Conservation (phyloP, 768 basidiomycete genomes). For the Leccinum ochraceum region DNA sequence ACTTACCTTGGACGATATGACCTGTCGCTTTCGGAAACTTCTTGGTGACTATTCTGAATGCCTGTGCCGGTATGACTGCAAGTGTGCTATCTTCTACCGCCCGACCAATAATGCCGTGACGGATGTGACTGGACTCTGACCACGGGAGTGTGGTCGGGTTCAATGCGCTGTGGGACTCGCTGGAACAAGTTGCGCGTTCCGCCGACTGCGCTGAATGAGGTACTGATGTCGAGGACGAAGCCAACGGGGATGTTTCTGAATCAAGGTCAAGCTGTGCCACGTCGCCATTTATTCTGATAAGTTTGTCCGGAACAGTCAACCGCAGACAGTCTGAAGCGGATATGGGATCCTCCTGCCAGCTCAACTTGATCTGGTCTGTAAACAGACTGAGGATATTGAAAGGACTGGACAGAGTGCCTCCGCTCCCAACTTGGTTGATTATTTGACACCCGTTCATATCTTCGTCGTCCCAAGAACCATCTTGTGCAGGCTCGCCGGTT, state of each 20-base stretch:
- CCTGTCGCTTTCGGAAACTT: constrained; percentile 97
- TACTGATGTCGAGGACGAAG: constrained; percentile 71
- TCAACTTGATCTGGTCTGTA: constrained; percentile 90
- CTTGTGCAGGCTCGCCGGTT: constrained; percentile 53
- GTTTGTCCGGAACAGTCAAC: constrained; percentile 27
- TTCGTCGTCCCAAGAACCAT: constrained; percentile 75
- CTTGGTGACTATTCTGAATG: constrained; percentile 90
- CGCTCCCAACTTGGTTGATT: constrained; percentile 93
- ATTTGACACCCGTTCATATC: constrained; percentile 96
- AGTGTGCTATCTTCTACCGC: constrained; percentile 93
- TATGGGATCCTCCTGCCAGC: constrained; percentile 74
- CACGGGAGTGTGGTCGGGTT: constrained; percentile 23
- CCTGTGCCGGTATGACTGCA: constrained; percentile 98
- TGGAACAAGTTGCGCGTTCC: neutral
- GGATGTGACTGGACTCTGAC: constrained; percentile 39
- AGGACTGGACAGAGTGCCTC: constrained; percentile 92
- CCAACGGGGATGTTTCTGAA: constrained; percentile 27
- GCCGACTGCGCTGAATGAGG: constrained; percentile 47
- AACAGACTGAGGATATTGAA: constrained; percentile 97
- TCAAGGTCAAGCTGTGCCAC: constrained; percentile 59
- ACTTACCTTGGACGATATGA: constrained; percentile 87
- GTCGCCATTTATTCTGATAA: constrained; percentile 55
- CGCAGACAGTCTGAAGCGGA: constrained; percentile 29
- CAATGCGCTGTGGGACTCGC: constrained; percentile 14
- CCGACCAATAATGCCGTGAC: constrained; percentile 83